phyloP scores from a whole-genome alignment of 768 basidiomycete species.

The Termitomyces sp. region DNA sequence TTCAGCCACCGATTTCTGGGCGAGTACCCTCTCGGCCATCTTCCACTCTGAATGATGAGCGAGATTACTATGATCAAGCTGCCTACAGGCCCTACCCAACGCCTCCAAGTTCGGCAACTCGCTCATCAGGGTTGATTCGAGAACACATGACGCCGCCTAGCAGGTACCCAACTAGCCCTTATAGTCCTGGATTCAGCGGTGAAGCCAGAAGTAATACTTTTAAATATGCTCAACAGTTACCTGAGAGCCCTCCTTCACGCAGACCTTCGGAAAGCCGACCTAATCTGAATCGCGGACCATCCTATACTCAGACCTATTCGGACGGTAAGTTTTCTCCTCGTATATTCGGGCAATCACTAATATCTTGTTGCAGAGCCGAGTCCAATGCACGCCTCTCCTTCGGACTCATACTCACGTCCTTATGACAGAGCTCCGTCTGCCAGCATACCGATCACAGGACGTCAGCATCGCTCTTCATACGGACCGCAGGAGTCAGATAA shows the following conservation, averaged over 20 bases:
- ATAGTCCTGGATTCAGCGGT: not conserved
- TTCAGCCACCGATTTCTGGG: constrained; percentile 3
- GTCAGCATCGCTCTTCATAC: constrained; percentile 11
- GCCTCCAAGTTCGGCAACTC: constrained; percentile 15
- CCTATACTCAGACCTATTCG: constrained; percentile 12
- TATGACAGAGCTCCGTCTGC: constrained; percentile 14
- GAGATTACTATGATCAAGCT: constrained; percentile 12
- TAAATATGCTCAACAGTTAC: constrained; percentile 13
- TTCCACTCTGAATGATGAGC: constrained; percentile 13
- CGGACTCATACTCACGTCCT: constrained; percentile 10
- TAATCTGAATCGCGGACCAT: constrained; percentile 13
- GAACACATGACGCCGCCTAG: constrained; percentile 9
- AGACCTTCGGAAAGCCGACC: constrained; percentile 15
- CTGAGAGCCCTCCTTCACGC: constrained; percentile 16
- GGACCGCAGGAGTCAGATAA: constrained; percentile 10
- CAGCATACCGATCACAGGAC: constrained; percentile 14
- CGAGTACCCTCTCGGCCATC: constrained; percentile 9
- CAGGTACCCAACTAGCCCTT: constrained; percentile 1
- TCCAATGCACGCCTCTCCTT: constrained; percentile 4
- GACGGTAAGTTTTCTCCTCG: constrained; percentile 7
- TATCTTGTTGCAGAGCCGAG: constrained; percentile 3
- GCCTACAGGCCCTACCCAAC: constrained; percentile 15
- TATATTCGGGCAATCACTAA: not conserved
- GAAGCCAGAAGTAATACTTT: constrained; percentile 17
- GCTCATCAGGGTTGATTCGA: constrained; percentile 8